Conservation (phyloP, 2,329 filamentous ascomycete species). For the Stemphylium beticola region DNA sequence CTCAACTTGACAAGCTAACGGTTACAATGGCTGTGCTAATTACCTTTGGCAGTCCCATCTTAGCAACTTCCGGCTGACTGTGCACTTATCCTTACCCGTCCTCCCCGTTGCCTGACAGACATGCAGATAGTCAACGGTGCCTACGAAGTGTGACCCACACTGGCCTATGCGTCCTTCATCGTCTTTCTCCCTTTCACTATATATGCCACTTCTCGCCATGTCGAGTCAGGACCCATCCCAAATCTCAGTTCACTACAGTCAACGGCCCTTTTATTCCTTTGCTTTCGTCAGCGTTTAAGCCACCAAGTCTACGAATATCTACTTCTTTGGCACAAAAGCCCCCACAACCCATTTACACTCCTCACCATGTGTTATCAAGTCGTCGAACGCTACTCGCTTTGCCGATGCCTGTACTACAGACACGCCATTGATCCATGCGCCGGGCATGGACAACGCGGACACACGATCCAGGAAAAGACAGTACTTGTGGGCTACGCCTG, state of each 20-base stretch:
- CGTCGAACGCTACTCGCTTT: conserved; percentile 83
- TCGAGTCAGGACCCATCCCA: conserved; percentile 20
- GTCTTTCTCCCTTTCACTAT: conserved; percentile 35
- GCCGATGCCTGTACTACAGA: conserved; percentile 85
- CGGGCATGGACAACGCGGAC: conserved; percentile 74
- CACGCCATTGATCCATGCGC: conserved; percentile 85
- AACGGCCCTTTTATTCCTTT: conserved; percentile 19
- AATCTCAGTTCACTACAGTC: conserved; percentile 18
- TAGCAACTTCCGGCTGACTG: conserved; percentile 44
- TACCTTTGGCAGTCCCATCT: conserved; percentile 36
- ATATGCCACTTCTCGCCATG: conserved; percentile 39
- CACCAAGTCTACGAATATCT: not conserved
- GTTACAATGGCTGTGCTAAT: conserved; percentile 47
- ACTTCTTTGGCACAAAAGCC: not conserved
- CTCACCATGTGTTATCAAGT: conserved; percentile 82
- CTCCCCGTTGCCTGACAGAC: conserved; percentile 44
- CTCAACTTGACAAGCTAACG: conserved; percentile 36
- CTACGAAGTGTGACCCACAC: conserved; percentile 36
- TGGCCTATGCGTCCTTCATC: conserved; percentile 24
- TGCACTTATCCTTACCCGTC: conserved; percentile 42
- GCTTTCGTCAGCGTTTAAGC: conserved; percentile 16
- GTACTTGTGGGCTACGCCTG: conserved; percentile 87
- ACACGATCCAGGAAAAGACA: conserved; percentile 73
- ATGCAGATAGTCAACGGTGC: conserved; percentile 40
- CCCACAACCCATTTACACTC: not conserved